Evolutionary conservation across 2,329 filamentous ascomycete genomes (phyloP).

Genomic region (Blastomyces parvus): DNA sequence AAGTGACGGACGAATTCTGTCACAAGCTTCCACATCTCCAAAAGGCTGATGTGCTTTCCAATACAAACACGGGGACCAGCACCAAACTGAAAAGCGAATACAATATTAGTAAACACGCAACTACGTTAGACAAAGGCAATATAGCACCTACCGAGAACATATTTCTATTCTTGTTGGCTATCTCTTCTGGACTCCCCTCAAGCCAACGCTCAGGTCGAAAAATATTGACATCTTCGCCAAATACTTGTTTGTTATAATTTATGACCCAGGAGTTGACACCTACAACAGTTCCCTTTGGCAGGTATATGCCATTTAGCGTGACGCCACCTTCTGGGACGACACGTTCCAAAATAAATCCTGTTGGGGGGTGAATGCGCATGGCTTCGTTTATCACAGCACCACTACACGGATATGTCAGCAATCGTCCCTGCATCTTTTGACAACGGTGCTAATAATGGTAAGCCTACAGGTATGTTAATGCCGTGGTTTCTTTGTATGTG

Average conservation of each 20-base stretch:
- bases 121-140: background rate
- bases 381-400: conserved; percentile 12
- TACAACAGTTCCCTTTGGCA: conserved; percentile 31
- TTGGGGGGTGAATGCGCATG: conserved; percentile 12
- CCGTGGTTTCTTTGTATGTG: background rate
- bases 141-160: background rate
- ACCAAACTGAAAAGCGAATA: conserved; percentile 1
- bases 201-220: conserved; percentile 37
- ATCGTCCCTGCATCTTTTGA: background rate
- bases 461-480: background rate
- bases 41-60: conserved; percentile 14
- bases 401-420: background rate
- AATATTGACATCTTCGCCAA: conserved; percentile 24
- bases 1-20: conserved; percentile 9
- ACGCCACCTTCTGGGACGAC: conserved; percentile 10
- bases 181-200: conserved; percentile 17
- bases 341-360: conserved; percentile 13
- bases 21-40: conserved; percentile 16
- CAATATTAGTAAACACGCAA: background rate
- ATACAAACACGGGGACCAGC: conserved; percentile 10
- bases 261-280: conserved; percentile 36
- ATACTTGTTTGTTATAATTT: conserved; percentile 29
- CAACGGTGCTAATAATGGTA: background rate
- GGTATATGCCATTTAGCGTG: conserved; percentile 16
- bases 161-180: conserved; percentile 8